Evolutionary conservation across 352 stramenopile species (phyloP).

Genomic region (Phytophthora fragariaefolia): DNA sequence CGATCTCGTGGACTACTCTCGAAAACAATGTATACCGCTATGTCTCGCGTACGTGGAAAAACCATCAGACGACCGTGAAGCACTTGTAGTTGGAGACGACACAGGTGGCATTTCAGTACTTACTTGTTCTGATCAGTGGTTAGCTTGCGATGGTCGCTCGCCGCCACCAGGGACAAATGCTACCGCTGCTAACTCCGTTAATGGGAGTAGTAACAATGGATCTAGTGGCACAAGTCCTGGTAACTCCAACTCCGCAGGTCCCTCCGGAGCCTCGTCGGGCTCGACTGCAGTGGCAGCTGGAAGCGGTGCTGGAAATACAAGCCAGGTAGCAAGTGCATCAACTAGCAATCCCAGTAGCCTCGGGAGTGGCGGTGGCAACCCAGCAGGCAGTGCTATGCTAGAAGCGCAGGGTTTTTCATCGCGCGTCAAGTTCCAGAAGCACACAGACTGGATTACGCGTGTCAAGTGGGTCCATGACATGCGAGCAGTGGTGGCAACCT

Average conservation of each 20-base stretch:
- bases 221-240: conserved; percentile 2
- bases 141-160: conserved; percentile 71
- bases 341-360: conserved; percentile 25
- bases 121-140: conserved; percentile 74
- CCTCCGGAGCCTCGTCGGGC: conserved; percentile 5
- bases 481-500: conserved; percentile 78
- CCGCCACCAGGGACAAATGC: conserved; percentile 27
- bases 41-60: conserved; percentile 87
- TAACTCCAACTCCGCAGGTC: conserved; percentile 9
- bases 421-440: conserved; percentile 80
- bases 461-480: conserved; percentile 89
- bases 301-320: conserved; percentile 21
- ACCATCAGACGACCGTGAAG: conserved; percentile 70
- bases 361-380: conserved; percentile 36
- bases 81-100: conserved; percentile 81
- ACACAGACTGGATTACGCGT: conserved; percentile 85
- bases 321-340: conserved; percentile 19
- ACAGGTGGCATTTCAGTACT: conserved; percentile 76
- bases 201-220: conserved; percentile 6
- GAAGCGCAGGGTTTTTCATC: conserved; percentile 72
- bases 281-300: conserved; percentile 7
- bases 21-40: conserved; percentile 79
- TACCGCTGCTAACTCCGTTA: conserved; percentile 26
- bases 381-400: conserved; percentile 51
- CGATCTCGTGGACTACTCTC: conserved; percentile 79